Evolutionary conservation across 2,329 filamentous ascomycete genomes (phyloP).

Genomic region (Calonectria pseudoturangicola): DNA sequence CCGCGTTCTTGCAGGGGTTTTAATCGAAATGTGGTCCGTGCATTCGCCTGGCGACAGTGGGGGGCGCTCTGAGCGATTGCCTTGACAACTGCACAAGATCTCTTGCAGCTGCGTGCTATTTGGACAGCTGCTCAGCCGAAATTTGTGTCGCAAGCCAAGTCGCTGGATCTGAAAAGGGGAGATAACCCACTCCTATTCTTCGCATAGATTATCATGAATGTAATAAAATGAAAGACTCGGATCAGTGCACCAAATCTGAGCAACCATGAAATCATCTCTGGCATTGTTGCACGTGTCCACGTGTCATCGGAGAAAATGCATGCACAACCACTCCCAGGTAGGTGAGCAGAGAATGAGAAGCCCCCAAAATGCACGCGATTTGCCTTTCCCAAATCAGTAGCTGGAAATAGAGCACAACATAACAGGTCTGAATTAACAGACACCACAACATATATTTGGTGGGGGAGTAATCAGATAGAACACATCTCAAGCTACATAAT

Average conservation of each 20-base stretch:
- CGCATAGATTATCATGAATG: too few relatives aligned
- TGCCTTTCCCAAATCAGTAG: not conserved
- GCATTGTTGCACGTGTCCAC: slow-evolving; percentile 20
- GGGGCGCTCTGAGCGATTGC: slow-evolving; percentile 16
- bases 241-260: not conserved
- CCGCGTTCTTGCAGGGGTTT: slow-evolving; percentile 54
- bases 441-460: too few relatives aligned
- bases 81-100: slow-evolving; percentile 16
- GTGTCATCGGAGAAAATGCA: slow-evolving; percentile 24
- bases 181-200: too few relatives aligned
- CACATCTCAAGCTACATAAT: not conserved
- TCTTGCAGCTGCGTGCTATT: not conserved
- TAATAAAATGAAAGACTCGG: not conserved
- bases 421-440: not conserved
- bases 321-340: not conserved
- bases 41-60: slow-evolving; percentile 40
- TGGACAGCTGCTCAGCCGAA: too few relatives aligned
- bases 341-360: not conserved
- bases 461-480: not conserved
- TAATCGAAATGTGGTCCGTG: slow-evolving; percentile 49
- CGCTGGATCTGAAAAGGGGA: too few relatives aligned
- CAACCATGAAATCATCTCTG: not conserved
- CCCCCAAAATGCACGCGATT: not conserved
- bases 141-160: too few relatives aligned
- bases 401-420: not conserved